Conservation (phyloP, 1,139 yeast genomes). For the Yamadazyma triangularis region DNA sequence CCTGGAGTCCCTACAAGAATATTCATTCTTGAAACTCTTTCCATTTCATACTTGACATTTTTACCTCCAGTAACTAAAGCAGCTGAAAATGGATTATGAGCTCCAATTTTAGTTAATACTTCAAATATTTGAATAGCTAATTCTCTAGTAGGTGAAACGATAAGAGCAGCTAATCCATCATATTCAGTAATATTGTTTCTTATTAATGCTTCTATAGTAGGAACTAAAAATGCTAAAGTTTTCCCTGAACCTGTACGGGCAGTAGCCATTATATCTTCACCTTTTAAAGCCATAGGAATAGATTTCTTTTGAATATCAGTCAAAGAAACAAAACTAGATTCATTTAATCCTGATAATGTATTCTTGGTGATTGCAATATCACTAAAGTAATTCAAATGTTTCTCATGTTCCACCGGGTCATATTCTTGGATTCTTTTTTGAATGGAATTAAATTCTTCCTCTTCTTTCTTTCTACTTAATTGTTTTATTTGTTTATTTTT, state of each 20-base stretch:
- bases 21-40: slow-evolving; percentile 77
- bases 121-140: slow-evolving; percentile 92
- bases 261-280: slow-evolving; percentile 83
- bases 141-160: slow-evolving; percentile 92
- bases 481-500: slow-evolving; percentile 16
- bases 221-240: slow-evolving; percentile 86
- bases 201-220: slow-evolving; percentile 69
- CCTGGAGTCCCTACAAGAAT: slow-evolving; percentile 97
- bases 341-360: slow-evolving; percentile 70
- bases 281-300: slow-evolving; percentile 73
- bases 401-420: slow-evolving; percentile 36
- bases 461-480: slow-evolving; percentile 32
- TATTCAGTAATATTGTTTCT: slow-evolving; percentile 76
- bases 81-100: slow-evolving; percentile 76
- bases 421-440: slow-evolving; percentile 47
- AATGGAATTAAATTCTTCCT: slow-evolving; percentile 40
- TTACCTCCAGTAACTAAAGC: slow-evolving; percentile 97
- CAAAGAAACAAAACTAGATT: slow-evolving; percentile 63
- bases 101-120: slow-evolving; percentile 81
- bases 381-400: slow-evolving; percentile 37
- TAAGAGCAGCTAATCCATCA: slow-evolving; percentile 92
- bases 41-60: slow-evolving; percentile 83
- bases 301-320: slow-evolving; percentile 86
- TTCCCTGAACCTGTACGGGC: slow-evolving; percentile 98
- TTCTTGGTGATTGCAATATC: slow-evolving; percentile 73